Percentiles rank a stretch among this genome's conserved stretches.
These are phyloP conservation scores for Ophiostoma sp. DNA, from an alignment of 2,329 filamentous ascomycete genomes.

Conservation along the genomic window DNA sequence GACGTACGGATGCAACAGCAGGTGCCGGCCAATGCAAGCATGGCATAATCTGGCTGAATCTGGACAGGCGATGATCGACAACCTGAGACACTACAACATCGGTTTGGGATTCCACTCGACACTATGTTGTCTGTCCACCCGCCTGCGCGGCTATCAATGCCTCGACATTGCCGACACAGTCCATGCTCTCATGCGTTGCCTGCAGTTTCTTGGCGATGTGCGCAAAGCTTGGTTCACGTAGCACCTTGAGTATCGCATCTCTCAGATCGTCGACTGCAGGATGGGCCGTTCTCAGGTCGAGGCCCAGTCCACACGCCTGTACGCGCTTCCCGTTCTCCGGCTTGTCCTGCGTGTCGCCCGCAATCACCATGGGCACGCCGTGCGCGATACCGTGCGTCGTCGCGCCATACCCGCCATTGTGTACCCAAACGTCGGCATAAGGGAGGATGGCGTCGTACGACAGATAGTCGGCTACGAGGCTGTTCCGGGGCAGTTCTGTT, in stretches of 20 bases:
- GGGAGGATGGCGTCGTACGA: slow-evolving; percentile 38
- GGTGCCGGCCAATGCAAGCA: not conserved
- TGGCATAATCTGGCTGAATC: slow-evolving; percentile 12
- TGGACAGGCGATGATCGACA: slow-evolving; percentile 9
- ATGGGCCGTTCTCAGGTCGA: slow-evolving; percentile 31
- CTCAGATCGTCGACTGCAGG: slow-evolving; percentile 31
- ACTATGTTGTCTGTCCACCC: not conserved
- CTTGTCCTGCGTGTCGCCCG: slow-evolving; percentile 41
- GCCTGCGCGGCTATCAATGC: slow-evolving; percentile 17
- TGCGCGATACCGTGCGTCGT: slow-evolving; percentile 38
- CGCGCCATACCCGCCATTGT: slow-evolving; percentile 40
- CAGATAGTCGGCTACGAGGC: slow-evolving; percentile 36
- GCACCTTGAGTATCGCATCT: slow-evolving; percentile 31
- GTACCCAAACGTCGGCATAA: slow-evolving; percentile 36
- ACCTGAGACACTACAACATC: not conserved
- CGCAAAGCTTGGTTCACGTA: slow-evolving; percentile 29
- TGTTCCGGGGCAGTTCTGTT: slow-evolving; percentile 30
- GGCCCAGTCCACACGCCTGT: slow-evolving; percentile 34
- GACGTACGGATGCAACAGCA: slow-evolving; percentile 2
- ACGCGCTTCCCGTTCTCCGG: slow-evolving; percentile 36
- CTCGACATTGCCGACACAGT: slow-evolving; percentile 33
- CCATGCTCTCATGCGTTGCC: slow-evolving; percentile 30
- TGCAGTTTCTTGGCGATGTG: slow-evolving; percentile 28
- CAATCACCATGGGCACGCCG: slow-evolving; percentile 39
- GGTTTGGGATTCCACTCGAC: not conserved